Evolutionary conservation across 805 yeast genomes (phyloP).

Genomic region (Lipomyces starkeyi): DNA sequence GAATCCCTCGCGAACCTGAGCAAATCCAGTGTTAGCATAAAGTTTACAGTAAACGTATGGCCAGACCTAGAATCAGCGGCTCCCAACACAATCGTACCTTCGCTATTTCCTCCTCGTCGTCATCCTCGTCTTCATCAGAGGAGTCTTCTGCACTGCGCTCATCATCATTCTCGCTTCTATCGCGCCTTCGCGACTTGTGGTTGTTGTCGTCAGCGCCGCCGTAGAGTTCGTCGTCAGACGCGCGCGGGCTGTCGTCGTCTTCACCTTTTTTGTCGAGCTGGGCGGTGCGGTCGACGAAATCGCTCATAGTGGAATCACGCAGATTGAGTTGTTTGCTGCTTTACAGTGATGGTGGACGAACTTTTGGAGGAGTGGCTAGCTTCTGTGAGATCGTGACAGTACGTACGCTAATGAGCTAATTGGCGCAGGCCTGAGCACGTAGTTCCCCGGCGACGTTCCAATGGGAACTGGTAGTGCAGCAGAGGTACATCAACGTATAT

Average conservation of each 20-base stretch:
- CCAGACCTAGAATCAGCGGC: not conserved
- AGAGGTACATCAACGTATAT: not conserved
- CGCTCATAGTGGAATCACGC: conserved; percentile 20
- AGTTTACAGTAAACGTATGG: not conserved
- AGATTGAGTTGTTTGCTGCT: not conserved
- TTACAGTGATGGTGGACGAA: not conserved
- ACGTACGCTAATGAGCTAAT: not conserved
- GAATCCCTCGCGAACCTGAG: conserved; percentile 79
- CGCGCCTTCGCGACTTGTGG: conserved; percentile 26
- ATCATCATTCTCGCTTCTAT: conserved; percentile 52
- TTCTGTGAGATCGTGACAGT: not conserved
- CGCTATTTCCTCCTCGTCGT: conserved; percentile 87
- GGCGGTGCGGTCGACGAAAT: conserved; percentile 32
- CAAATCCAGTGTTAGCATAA: not conserved
- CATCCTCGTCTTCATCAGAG: conserved; percentile 90
- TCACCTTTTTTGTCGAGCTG: conserved; percentile 34
- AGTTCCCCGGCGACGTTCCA: not conserved
- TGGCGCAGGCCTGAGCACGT: not conserved
- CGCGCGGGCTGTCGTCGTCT: conserved; percentile 42
- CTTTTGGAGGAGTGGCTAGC: not conserved
- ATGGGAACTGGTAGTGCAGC: not conserved
- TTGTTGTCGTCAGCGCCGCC: conserved; percentile 39
- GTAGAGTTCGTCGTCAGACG: conserved; percentile 54
- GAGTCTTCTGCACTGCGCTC: conserved; percentile 64
- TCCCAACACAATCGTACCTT: conserved; percentile 45